These are phyloP conservation scores for Staphylotrichum longicolle DNA, from an alignment of 495 filamentous ascomycete species.

Conservation along the genomic window DNA sequence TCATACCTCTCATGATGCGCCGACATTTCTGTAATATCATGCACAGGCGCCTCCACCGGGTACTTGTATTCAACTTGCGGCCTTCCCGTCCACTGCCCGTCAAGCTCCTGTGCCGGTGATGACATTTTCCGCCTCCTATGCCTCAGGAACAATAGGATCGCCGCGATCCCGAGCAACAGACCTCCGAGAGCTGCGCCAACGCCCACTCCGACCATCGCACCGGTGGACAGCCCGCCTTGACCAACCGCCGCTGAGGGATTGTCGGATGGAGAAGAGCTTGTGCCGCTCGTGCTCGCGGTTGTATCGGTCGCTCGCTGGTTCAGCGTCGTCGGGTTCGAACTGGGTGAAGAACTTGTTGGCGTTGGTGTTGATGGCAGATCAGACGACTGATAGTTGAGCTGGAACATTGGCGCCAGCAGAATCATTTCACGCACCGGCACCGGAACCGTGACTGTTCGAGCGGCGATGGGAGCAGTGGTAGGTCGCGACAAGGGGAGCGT, in stretches of 20 bases:
- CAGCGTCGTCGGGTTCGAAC: background rate
- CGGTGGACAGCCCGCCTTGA: constrained; percentile 2
- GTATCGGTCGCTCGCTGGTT: too few relatives aligned
- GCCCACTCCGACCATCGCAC: background rate
- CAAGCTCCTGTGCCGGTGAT: too few relatives aligned
- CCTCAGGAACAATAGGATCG: background rate
- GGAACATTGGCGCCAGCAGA: constrained; percentile 12
- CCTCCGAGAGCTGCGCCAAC: constrained; percentile 6
- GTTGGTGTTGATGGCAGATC: background rate
- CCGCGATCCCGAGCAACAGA: background rate
- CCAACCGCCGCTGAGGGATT: background rate
- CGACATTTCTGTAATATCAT: too few relatives aligned
- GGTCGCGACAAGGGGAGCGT: too few relatives aligned
- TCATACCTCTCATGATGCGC: too few relatives aligned
- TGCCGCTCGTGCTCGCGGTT: too few relatives aligned
- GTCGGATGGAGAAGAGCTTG: background rate
- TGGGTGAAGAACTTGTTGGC: background rate
- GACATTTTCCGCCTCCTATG: background rate
- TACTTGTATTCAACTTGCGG: too few relatives aligned
- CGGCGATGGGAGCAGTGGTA: too few relatives aligned
- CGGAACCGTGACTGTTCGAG: too few relatives aligned
- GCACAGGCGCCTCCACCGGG: too few relatives aligned
- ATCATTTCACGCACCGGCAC: background rate
- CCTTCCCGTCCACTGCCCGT: too few relatives aligned
- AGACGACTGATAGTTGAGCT: constrained; percentile 10